Conservation (phyloP, 2,329 filamentous ascomycete genomes). For the Diplodia intermedia region DNA sequence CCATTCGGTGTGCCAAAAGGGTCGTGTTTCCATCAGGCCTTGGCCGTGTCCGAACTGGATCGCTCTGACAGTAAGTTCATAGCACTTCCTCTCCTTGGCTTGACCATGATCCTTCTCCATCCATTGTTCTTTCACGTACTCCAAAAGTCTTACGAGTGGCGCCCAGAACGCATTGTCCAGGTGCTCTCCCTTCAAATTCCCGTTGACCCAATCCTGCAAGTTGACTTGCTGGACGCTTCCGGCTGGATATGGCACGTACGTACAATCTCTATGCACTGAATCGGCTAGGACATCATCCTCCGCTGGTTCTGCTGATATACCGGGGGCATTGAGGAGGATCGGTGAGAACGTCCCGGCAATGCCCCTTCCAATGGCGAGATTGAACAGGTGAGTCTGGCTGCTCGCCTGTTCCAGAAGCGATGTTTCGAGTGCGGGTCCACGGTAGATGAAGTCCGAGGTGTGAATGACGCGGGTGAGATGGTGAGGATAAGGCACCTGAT, state of each 20-base stretch:
- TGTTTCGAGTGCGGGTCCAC: not conserved
- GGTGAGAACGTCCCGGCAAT: not conserved
- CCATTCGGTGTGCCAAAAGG: constrained; percentile 1
- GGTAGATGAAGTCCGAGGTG: constrained; percentile 3
- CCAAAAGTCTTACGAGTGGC: not conserved
- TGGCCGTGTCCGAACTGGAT: not conserved
- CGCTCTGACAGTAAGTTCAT: constrained; percentile 7
- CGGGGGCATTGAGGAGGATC: not conserved
- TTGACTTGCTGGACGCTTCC: not conserved
- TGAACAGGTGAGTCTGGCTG: not conserved
- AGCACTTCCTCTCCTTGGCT: not conserved
- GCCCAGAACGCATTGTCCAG: constrained; percentile 1
- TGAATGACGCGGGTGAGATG: not conserved
- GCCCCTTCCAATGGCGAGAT: not conserved
- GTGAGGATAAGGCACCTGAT: not conserved
- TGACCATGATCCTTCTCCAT: not conserved
- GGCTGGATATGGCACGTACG: not conserved
- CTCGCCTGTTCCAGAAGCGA: not conserved
- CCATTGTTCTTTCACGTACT: not conserved
- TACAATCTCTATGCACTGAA: not conserved
- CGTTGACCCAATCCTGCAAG: constrained; percentile 7
- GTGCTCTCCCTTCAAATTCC: not conserved
- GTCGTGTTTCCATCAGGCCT: not conserved
- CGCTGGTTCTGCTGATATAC: not conserved
- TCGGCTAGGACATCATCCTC: not conserved